Evolutionary conservation across 331 rosid genomes (phyloP), one percentile per base, ranked within the genome.

Genomic region (Malus hybrid): DNA sequence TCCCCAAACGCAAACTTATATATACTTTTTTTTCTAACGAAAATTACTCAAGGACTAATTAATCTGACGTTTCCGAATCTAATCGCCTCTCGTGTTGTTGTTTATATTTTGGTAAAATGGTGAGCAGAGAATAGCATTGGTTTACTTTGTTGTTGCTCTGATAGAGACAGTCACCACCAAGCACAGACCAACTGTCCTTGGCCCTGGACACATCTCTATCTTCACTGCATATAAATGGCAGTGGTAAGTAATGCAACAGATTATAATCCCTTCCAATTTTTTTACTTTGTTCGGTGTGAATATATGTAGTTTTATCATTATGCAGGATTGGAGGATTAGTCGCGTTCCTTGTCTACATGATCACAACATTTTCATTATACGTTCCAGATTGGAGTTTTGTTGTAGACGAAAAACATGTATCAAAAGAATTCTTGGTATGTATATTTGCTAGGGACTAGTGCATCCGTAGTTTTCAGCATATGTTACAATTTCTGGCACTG

Each of bases 151-250:
- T 59, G 89, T 93, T 52, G 89, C 98, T 72, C 72, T 87, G 22
- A 86, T 88, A 72, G 98, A 93, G 82, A 83, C 91, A 75, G 64
- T 88, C 71, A 86, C 91, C 57, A 82, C 89, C 79, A 88, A 87
- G 79, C 82, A 61, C 76, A 88, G 94, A 80, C 96, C 93, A 73
- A 82, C 90, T 7, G 77, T 80, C 33, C 73, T 91, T 55, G 77
- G 33, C 50, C 76, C 89, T 39, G 87, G 88, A 62, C 62, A 65
- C 65, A 2, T 86, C 72, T 81, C 98, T 74, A 85, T 93, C 73
- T 91, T 93, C 76, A 82, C 91, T 39, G 91, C 94, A n/a, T 88
- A 90, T 70, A 80, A 28, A 76, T 93, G 98, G 97, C 97, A 91
- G 82, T 91, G 98, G 98, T 89, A 74, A 87, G 74, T 56, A 70